A percentile compares a stretch with the other conserved stretches of the same genome.
These are phyloP conservation scores for Adansonia rubrostipa DNA, from an alignment of 441 rosid genomes.

Conservation along the genomic window DNA sequence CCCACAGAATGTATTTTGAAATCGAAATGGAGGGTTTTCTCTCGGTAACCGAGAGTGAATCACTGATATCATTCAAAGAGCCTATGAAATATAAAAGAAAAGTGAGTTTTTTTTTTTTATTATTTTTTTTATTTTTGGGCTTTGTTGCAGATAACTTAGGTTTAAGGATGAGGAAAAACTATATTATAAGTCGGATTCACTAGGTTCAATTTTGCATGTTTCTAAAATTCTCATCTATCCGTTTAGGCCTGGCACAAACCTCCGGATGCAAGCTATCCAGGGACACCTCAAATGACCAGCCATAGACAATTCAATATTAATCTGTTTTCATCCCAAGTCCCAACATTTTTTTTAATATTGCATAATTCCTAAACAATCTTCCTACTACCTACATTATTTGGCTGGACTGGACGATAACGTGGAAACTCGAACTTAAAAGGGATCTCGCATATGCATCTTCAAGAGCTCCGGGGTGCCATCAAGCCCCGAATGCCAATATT, in stretches of 20 bases:
- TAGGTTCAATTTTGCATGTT: not conserved
- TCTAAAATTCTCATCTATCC: not conserved
- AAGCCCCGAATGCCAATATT: not conserved
- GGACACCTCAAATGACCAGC: not conserved
- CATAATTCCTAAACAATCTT: too few relatives aligned
- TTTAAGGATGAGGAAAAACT: not conserved
- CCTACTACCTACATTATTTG: too few relatives aligned
- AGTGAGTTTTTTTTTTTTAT: not conserved
- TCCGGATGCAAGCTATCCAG: not conserved
- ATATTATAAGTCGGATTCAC: not conserved
- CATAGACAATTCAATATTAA: not conserved
- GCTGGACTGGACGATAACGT: too few relatives aligned
- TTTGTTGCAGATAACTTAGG: not conserved
- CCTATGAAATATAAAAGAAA: not conserved
- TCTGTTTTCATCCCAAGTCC: not conserved
- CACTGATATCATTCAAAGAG: slow-evolving; percentile 6
- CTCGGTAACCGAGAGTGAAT: slow-evolving; percentile 12
- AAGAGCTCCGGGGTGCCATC: too few relatives aligned
- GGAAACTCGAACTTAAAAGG: too few relatives aligned
- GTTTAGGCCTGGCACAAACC: not conserved
- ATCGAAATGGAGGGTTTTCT: slow-evolving; percentile 20
- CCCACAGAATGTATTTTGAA: not conserved
- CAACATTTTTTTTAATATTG: too few relatives aligned
- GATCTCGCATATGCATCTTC: too few relatives aligned
- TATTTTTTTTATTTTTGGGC: too few relatives aligned